A percentile compares a stretch with the other conserved stretches of the same genome.
Conservation (phyloP, 1,284 basidiomycete genomes). For the Xerocomus nothofagi region DNA sequence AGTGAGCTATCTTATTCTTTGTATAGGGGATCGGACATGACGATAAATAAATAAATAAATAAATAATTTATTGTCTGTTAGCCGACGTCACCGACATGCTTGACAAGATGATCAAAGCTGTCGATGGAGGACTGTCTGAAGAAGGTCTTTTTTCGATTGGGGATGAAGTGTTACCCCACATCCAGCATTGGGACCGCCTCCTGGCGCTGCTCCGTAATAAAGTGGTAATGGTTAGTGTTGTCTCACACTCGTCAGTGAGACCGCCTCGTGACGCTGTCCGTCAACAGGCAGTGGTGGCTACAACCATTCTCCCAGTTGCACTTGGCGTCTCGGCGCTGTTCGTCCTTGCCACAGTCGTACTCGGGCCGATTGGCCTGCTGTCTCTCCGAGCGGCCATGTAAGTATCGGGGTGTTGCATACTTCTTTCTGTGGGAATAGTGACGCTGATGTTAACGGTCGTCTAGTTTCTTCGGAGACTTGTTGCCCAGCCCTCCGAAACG, state of each 20-base stretch:
- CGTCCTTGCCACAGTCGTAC: conserved; percentile 9
- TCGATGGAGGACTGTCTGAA: conserved; percentile 24
- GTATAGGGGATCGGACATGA: background rate
- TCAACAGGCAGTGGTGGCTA: background rate
- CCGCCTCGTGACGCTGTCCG: conserved; percentile 5
- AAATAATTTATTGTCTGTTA: too few species aligned
- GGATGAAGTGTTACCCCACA: conserved; percentile 18
- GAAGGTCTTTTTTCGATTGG: conserved; percentile 23
- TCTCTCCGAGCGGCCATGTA: conserved; percentile 16
- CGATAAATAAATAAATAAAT: too few species aligned
- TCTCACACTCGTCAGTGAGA: too few species aligned
- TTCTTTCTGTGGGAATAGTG: too few species aligned
- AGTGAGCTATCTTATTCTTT: conserved; percentile 7
- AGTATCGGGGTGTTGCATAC: conserved; percentile 11
- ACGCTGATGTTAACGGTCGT: conserved; percentile 7
- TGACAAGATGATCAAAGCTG: conserved; percentile 26
- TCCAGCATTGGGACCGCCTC: conserved; percentile 21
- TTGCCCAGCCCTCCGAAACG: too few species aligned
- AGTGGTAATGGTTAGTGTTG: background rate
- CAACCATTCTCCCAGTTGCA: conserved; percentile 11
- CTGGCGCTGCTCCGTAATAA: conserved; percentile 2
- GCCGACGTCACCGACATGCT: conserved; percentile 23
- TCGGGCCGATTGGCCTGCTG: conserved; percentile 4
- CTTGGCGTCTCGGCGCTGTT: conserved; percentile 21
- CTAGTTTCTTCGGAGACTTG: conserved; percentile 8